These are phyloP conservation scores for Apophysomyces trapeziformis DNA, from an alignment of 371 early-diverging fungal species.

Conservation along the genomic window DNA sequence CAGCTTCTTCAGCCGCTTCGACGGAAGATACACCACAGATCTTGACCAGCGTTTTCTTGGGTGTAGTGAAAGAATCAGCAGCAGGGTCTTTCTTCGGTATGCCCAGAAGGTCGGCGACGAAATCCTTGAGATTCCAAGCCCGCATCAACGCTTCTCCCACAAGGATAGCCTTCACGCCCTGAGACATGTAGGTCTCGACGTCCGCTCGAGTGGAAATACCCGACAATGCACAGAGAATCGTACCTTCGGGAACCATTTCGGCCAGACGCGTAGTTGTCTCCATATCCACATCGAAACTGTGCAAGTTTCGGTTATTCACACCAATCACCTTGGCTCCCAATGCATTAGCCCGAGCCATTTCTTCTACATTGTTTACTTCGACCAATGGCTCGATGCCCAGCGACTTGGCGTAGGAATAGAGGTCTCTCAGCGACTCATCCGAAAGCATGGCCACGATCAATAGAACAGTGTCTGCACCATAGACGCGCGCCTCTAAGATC, in stretches of 20 bases:
- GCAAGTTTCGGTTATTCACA: constrained; percentile 96
- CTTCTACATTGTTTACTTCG: constrained; percentile 90
- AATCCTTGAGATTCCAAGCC: constrained; percentile 71
- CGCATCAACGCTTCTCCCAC: constrained; percentile 97
- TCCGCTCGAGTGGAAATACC: constrained; percentile 89
- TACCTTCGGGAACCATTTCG: constrained; percentile 71
- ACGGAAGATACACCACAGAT: constrained; percentile 88
- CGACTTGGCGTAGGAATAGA: constrained; percentile 72
- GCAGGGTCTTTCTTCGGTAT: constrained; percentile 37
- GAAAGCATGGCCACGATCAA: constrained; percentile 95
- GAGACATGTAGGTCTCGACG: constrained; percentile 75
- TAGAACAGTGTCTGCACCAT: constrained; percentile 92
- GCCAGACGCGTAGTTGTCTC: constrained; percentile 80
- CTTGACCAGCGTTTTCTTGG: constrained; percentile 68
- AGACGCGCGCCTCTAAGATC: constrained; percentile 88
- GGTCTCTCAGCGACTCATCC: constrained; percentile 63
- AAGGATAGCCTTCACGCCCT: constrained; percentile 84
- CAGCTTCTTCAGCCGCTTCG: constrained; percentile 82
- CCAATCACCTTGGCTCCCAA: constrained; percentile 90
- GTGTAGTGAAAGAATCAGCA: constrained; percentile 2
- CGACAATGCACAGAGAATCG: constrained; percentile 85
- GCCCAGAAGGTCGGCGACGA: constrained; percentile 74
- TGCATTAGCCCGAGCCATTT: constrained; percentile 86
- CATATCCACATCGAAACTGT: constrained; percentile 95
- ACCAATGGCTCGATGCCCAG: constrained; percentile 98